phyloP scores from a whole-genome alignment of 2,329 filamentous ascomycete species.

The Furcasterigmium furcatum region DNA sequence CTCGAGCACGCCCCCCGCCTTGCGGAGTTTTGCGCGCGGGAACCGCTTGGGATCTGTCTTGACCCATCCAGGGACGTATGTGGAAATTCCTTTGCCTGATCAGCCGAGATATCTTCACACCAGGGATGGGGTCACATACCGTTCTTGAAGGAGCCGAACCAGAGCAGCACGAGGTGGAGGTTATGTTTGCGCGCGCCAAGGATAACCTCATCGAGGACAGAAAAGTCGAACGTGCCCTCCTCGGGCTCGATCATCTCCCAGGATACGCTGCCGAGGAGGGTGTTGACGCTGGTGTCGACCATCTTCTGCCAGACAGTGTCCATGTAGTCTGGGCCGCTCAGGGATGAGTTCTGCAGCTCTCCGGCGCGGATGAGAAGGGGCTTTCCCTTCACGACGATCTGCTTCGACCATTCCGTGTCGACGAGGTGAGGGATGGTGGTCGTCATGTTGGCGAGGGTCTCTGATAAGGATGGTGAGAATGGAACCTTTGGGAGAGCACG shows the following conservation, averaged over 20 bases:
- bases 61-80: constrained; percentile 20
- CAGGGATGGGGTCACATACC: constrained; percentile 13
- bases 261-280: constrained; percentile 23
- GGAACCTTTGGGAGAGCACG: too few relatives aligned
- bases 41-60: constrained; percentile 20
- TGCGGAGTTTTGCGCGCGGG: constrained; percentile 20
- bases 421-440: neutral
- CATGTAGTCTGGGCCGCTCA: constrained; percentile 22
- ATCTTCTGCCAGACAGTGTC: constrained; percentile 19
- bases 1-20: constrained; percentile 16
- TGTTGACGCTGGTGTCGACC: constrained; percentile 22
- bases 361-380: constrained; percentile 25
- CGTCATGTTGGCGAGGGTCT: neutral
- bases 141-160: constrained; percentile 27
- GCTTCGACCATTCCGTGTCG: constrained; percentile 11
- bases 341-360: constrained; percentile 27
- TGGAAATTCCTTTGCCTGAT: constrained; percentile 18
- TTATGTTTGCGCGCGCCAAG: constrained; percentile 16
- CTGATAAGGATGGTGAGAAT: too few relatives aligned
- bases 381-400: constrained; percentile 25
- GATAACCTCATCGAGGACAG: constrained; percentile 20
- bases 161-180: constrained; percentile 21
- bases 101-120: too few relatives aligned
- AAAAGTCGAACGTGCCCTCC: constrained; percentile 23
- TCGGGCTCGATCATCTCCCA: constrained; percentile 27